phyloP scores from a whole-genome alignment of 345 rosid genomes.

The Sonneratia caseolaris region DNA sequence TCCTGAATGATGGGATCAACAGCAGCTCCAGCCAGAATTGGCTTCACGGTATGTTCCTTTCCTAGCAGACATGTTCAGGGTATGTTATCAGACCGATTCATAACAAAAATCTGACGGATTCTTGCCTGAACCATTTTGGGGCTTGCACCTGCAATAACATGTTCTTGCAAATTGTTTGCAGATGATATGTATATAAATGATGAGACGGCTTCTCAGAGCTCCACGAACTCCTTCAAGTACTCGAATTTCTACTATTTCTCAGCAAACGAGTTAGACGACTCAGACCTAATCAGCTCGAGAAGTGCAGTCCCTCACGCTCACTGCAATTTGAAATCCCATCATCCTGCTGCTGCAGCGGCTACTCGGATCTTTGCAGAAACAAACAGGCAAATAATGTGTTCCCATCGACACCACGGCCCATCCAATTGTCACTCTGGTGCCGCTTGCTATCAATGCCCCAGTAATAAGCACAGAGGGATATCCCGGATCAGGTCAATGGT shows the following conservation, averaged over 20 bases:
- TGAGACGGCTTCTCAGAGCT: constrained; percentile 43
- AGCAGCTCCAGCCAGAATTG: too few species aligned
- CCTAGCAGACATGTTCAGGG: too few species aligned
- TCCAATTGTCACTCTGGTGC: neutral
- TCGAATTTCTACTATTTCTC: constrained; percentile 32
- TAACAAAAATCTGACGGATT: neutral
- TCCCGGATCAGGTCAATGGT: constrained; percentile 42
- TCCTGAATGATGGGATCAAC: too few species aligned
- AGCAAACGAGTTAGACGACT: constrained; percentile 27
- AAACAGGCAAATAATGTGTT: neutral
- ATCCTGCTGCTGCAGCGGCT: neutral
- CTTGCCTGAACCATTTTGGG: too few species aligned
- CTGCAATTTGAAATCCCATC: constrained; percentile 14
- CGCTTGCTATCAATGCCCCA: neutral
- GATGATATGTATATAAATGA: constrained; percentile 11
- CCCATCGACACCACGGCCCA: neutral
- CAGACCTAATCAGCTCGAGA: constrained; percentile 12
- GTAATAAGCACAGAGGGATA: constrained; percentile 14
- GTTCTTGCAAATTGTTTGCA: neutral
- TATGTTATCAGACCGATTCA: constrained; percentile 7
- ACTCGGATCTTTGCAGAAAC: constrained; percentile 31
- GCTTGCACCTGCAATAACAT: neutral
- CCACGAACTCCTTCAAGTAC: constrained; percentile 35
- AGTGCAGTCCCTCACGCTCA: constrained; percentile 5
- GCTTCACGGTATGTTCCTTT: too few species aligned